These are phyloP conservation scores for Podaxis carcinomalis DNA, from an alignment of 768 basidiomycete species.

Conservation along the genomic window DNA sequence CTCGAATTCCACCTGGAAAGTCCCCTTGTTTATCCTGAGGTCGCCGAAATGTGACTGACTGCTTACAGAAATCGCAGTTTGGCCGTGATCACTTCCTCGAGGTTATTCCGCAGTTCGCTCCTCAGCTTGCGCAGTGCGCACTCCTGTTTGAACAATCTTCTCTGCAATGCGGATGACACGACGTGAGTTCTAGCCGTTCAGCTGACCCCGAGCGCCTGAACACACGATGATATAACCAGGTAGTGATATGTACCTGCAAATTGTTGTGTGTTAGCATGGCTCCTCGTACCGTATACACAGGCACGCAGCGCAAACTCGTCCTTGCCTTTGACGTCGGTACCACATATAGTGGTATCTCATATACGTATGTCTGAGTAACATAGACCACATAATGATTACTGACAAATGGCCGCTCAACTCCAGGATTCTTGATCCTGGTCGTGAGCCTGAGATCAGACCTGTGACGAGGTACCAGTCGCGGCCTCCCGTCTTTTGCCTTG, in stretches of 20 bases:
- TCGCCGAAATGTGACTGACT: too few species aligned
- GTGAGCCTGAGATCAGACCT: slow-evolving; percentile 29
- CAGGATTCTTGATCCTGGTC: slow-evolving; percentile 31
- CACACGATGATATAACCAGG: too few species aligned
- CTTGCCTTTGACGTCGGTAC: slow-evolving; percentile 48
- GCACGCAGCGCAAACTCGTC: slow-evolving; percentile 35
- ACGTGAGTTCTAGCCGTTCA: too few species aligned
- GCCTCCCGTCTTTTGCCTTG: slow-evolving; percentile 13
- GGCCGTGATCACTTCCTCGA: too few species aligned
- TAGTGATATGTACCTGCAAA: not conserved
- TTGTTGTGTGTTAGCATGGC: not conserved
- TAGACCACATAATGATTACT: not conserved
- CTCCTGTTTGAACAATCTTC: too few species aligned
- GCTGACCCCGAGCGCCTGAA: too few species aligned
- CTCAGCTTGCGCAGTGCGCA: too few species aligned
- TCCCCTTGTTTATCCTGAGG: too few species aligned
- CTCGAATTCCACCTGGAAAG: too few species aligned
- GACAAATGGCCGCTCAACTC: not conserved
- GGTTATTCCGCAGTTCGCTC: too few species aligned
- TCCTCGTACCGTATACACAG: slow-evolving; percentile 27
- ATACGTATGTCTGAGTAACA: slow-evolving; percentile 18
- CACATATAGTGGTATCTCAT: slow-evolving; percentile 44
- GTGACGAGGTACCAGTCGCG: slow-evolving; percentile 30
- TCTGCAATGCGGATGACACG: too few species aligned
- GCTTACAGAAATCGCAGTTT: too few species aligned